Conservation (phyloP, 352 stramenopile species). For the Stephanocyclus meneghinianus region DNA sequence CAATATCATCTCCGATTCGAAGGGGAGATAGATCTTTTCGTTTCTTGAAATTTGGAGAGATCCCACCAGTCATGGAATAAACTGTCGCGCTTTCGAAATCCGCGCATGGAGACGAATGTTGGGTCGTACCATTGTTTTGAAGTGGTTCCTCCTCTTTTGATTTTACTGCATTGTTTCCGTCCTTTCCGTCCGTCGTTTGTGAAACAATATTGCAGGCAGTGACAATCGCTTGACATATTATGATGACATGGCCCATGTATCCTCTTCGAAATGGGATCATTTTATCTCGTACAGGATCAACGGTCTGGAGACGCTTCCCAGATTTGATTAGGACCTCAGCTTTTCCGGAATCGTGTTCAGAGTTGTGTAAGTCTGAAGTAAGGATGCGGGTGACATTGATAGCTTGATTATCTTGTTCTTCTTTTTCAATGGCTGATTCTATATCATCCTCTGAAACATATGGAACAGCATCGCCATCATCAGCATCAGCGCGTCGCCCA, state of each 20-base stretch:
- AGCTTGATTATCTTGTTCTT: slow-evolving; percentile 39
- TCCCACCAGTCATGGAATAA: neutral
- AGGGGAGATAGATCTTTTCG: slow-evolving; percentile 27
- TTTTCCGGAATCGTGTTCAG: neutral
- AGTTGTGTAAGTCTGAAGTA: neutral
- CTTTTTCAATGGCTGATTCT: slow-evolving; percentile 61
- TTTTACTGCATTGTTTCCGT: neutral
- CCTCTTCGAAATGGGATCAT: slow-evolving; percentile 58
- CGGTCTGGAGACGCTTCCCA: neutral
- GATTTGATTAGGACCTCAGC: neutral
- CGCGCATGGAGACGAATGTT: neutral
- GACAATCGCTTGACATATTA: slow-evolving; percentile 82
- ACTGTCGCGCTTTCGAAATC: slow-evolving; percentile 27
- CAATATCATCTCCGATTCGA: slow-evolving; percentile 9
- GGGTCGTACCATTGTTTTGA: neutral
- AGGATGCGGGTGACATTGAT: slow-evolving; percentile 14
- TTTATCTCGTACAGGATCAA: neutral
- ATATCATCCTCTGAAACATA: slow-evolving; percentile 72
- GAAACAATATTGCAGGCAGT: slow-evolving; percentile 59
- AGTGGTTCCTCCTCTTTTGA: slow-evolving; percentile 9
- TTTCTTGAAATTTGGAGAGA: slow-evolving; percentile 17
- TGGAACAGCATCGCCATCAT: slow-evolving; percentile 29
- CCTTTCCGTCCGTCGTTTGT: neutral
- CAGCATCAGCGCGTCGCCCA: slow-evolving; percentile 22
- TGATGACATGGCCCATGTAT: slow-evolving; percentile 85